A percentile compares a stretch with the other conserved stretches of the same genome.
These are phyloP conservation scores for Arabidopsis lyrata DNA, from an alignment of 441 rosid genomes.

Conservation along the genomic window DNA sequence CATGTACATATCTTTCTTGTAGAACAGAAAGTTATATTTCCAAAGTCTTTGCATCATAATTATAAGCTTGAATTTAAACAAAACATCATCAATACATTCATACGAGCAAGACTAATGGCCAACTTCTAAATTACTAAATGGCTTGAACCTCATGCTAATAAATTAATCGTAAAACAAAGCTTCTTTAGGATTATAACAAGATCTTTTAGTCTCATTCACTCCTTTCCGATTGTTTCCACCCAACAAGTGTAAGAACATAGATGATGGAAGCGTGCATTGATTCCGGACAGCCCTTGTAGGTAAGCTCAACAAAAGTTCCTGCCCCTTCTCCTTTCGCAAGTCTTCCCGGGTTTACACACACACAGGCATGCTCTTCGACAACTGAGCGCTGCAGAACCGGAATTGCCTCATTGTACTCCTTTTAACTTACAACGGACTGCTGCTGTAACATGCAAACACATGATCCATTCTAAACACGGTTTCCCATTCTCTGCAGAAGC, in stretches of 20 bases:
- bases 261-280: slow-evolving; percentile 70
- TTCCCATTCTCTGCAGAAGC: slow-evolving; percentile 53
- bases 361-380: slow-evolving; percentile 73
- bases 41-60: too few species aligned
- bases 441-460: slow-evolving; percentile 73
- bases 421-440: slow-evolving; percentile 67
- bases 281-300: slow-evolving; percentile 66
- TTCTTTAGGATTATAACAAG: too few species aligned
- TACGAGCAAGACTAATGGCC: too few species aligned
- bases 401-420: slow-evolving; percentile 65
- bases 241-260: slow-evolving; percentile 38
- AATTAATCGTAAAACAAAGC: too few species aligned
- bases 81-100: too few species aligned
- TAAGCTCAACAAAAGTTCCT: slow-evolving; percentile 86
- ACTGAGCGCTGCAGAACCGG: slow-evolving; percentile 63
- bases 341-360: slow-evolving; percentile 95
- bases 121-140: too few species aligned
- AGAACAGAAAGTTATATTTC: too few species aligned
- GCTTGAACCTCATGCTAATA: too few species aligned
- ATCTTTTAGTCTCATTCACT: too few species aligned
- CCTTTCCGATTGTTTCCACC: too few species aligned
- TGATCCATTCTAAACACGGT: slow-evolving; percentile 61
- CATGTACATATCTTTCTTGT: too few species aligned
- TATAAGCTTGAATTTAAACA: too few species aligned
- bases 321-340: slow-evolving; percentile 92